These are phyloP conservation scores for Xylariaceae sp. DNA, from an alignment of 2,329 filamentous ascomycete genomes.

Conservation along the genomic window DNA sequence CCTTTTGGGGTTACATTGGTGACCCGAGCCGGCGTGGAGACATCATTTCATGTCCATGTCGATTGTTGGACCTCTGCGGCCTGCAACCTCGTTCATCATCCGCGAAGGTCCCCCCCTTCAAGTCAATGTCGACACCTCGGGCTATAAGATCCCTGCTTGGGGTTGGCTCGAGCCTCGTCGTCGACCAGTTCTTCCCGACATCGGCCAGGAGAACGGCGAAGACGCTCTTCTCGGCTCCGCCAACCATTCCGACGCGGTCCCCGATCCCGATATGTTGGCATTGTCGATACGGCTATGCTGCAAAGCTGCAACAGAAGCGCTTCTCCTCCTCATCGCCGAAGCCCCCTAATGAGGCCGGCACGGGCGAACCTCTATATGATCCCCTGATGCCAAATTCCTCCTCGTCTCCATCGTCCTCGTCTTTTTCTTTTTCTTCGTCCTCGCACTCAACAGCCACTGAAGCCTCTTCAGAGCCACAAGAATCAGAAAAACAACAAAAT, in stretches of 20 bases:
- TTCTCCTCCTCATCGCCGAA: conserved; percentile 33
- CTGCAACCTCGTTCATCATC: conserved; percentile 1
- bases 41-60: neutral
- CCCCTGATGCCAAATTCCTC: neutral
- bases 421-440: conserved; percentile 4
- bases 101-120: neutral
- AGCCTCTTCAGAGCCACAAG: conserved; percentile 1
- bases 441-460: conserved; percentile 2
- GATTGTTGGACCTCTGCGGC: neutral
- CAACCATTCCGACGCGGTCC: conserved; percentile 4
- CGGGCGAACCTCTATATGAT: neutral
- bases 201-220: conserved; percentile 14
- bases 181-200: conserved; percentile 28
- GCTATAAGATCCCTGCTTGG: conserved; percentile 29
- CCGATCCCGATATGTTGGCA: conserved; percentile 29
- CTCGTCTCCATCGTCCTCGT: no score
- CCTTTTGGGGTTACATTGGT: no score
- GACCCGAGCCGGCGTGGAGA: neutral
- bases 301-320: conserved; percentile 20
- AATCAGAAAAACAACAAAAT: neutral
- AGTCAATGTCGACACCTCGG: conserved; percentile 28
- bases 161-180: conserved; percentile 27
- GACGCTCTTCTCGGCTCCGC: conserved; percentile 24
- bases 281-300: conserved; percentile 25
- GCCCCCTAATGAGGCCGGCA: conserved; percentile 19